Evolutionary conservation across 1,284 basidiomycete genomes (phyloP), one percentile per base, ranked within the genome.

Genomic region (Malassezia equina): DNA sequence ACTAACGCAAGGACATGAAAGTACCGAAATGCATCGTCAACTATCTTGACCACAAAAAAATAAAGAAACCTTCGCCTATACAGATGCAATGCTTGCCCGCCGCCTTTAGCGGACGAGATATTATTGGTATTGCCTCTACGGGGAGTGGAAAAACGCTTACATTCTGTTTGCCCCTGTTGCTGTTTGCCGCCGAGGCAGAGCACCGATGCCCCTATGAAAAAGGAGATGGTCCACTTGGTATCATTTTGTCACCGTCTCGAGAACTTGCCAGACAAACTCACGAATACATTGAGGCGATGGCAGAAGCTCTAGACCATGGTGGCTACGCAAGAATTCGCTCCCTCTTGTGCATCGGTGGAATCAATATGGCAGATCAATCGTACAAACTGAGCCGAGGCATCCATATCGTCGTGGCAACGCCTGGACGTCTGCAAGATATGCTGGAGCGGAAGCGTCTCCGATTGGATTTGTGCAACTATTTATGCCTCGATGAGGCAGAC

Each of bases 401-500:
- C 44, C 94, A 99, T 75, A 84, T 98, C 61, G 89, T 95, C 60
- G 88, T 98, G 33, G 94, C 96, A 82, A 78, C 77, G 7, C 77
- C 77, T 0, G 77, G 77, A 7, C 63, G 77, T 2, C 49, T 78
- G 33, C 77, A 78, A 51, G 77, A 78, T 55, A 74, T 78, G 73
- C 78, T 98, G 58, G 89, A 93, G 76, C 95, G 94, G 80, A 86
- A 84, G 72, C 82, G 84, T 62, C 86, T 98, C 67, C 88, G 85
- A 2, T 85, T 96, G 64, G 86, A 89, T 57, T 86, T 85, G 64
- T 76, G 75, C 70, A 80, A 78, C 63, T 96, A 85, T 75, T 78
- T 98, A 4, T 96, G 91, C 73, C 89, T 99, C 83, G 94, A 99
- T 77, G 94, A 99, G 77, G 94, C 94, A 0, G 94, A 98, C 77